Evolutionary conservation across 169 alveolate genomes (phyloP), one percentile per base, ranked within the genome.

Genomic region (Plasmodium malariae): DNA sequence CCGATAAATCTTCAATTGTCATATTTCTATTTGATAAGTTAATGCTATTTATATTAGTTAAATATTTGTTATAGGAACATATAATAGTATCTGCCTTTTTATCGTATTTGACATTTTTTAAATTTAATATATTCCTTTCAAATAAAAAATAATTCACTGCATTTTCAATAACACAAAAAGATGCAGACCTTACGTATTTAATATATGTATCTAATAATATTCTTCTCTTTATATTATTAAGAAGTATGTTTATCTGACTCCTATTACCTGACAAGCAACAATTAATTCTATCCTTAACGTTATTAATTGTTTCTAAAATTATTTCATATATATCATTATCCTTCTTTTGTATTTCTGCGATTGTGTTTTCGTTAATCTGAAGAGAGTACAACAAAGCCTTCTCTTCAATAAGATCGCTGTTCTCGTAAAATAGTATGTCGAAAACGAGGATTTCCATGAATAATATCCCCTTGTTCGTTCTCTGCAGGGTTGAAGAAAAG

Each of bases 381-480:
- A 80, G 40, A 24, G 62, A 19, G 37, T 80, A 59, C 32, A 67
- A 19, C n/a, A 80, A 19, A 48, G 57, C 59, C 9, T 65, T 70
- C 54, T 80, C 90, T 48, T 45, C 19, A 26, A 80, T 67, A 28
- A 19, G 57, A n/a, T 6, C 45, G 34, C 57, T 43, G 14, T 30
- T 36, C n/a, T 55, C 36, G 49, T 80, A 80, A 37, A 80, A 80
- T 28, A 65, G 63, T 55, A 80, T 34, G 30, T 65, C 36, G 40
- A 30, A 80, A 28, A 80, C 37, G 19, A 80, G 90, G 7, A 80
- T 45, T 80, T 80, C 90, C 51, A 80, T 80, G 55, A 76, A 63
- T 28, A 76, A 30, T 19, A 9, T 60, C 21, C 89, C 74, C 19
- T 76, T 62, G 14, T 54, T 62, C 21, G 37, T 43, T 76, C 24